Evolutionary conservation across 208 protist species (phyloP).

Genomic region (Trypanosoma vivax): DNA sequence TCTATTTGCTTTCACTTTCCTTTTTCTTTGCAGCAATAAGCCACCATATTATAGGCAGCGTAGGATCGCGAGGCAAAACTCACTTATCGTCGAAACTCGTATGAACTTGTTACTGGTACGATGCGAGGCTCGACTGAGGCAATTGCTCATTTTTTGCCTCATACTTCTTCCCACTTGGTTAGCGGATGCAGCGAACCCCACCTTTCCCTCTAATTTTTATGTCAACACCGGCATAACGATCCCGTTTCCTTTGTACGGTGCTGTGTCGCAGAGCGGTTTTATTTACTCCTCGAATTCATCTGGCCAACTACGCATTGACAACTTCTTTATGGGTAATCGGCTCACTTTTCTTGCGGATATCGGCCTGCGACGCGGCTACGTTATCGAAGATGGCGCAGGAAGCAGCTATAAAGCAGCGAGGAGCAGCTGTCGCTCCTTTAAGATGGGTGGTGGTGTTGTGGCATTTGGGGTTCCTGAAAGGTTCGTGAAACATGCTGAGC

Average conservation of each 20-base stretch:
- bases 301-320: constrained; percentile 24
- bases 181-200: too few relatives aligned
- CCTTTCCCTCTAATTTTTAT: constrained; percentile 28
- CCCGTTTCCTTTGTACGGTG: constrained; percentile 11
- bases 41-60: too few relatives aligned
- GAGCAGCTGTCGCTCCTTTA: constrained; percentile 19
- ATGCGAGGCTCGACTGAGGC: not conserved
- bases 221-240: constrained; percentile 30
- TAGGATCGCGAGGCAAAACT: too few relatives aligned
- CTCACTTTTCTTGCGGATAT: constrained; percentile 21
- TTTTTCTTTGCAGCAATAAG: too few relatives aligned
- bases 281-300: constrained; percentile 21
- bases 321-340: constrained; percentile 27
- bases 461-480: constrained; percentile 36
- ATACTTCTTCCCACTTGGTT: too few relatives aligned
- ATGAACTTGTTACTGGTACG: too few relatives aligned
- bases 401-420: not conserved
- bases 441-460: constrained; percentile 10
- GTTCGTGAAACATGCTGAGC: constrained; percentile 20
- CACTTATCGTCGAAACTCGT: too few relatives aligned
- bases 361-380: constrained; percentile 9
- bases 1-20: too few relatives aligned
- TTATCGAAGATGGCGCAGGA: constrained; percentile 1
- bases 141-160: constrained; percentile 7
- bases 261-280: constrained; percentile 24